phyloP scores from a whole-genome alignment of 1,139 yeast species.

The Suhomyces kunorum region DNA sequence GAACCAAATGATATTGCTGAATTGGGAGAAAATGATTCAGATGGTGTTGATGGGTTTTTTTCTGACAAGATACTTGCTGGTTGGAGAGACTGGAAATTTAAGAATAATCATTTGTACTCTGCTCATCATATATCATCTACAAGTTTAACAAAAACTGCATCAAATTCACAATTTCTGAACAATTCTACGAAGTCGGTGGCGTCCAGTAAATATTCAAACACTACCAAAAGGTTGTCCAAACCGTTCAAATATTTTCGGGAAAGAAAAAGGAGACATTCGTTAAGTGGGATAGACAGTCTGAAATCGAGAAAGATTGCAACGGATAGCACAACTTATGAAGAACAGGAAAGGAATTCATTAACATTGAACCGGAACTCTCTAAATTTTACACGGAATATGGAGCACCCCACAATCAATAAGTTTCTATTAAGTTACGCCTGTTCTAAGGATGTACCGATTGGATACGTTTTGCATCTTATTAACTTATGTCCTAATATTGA shows the following conservation, averaged over 20 bases:
- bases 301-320: slow-evolving; percentile 12
- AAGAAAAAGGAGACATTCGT: slow-evolving; percentile 20
- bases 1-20: slow-evolving; percentile 4
- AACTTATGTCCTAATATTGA: slow-evolving; percentile 58
- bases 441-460: slow-evolving; percentile 68
- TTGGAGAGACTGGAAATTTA: slow-evolving; percentile 88
- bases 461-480: slow-evolving; percentile 61
- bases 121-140: slow-evolving; percentile 25
- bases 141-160: slow-evolving; percentile 27
- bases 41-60: slow-evolving; percentile 9
- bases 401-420: slow-evolving; percentile 63
- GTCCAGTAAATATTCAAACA: slow-evolving; percentile 15
- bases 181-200: slow-evolving; percentile 22
- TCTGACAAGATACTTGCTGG: slow-evolving; percentile 52
- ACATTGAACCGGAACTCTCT: slow-evolving; percentile 18
- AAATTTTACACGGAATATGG: no score
- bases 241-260: slow-evolving; percentile 29
- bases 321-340: neutral
- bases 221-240: slow-evolving; percentile 25
- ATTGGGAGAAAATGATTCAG: slow-evolving; percentile 11
- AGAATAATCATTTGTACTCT: slow-evolving; percentile 66
- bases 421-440: slow-evolving; percentile 57
- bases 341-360: neutral
- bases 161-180: slow-evolving; percentile 26
- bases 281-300: slow-evolving; percentile 1